Evolutionary conservation across 768 basidiomycete genomes (phyloP).

Genomic region (Gymnopilus dilepis): DNA sequence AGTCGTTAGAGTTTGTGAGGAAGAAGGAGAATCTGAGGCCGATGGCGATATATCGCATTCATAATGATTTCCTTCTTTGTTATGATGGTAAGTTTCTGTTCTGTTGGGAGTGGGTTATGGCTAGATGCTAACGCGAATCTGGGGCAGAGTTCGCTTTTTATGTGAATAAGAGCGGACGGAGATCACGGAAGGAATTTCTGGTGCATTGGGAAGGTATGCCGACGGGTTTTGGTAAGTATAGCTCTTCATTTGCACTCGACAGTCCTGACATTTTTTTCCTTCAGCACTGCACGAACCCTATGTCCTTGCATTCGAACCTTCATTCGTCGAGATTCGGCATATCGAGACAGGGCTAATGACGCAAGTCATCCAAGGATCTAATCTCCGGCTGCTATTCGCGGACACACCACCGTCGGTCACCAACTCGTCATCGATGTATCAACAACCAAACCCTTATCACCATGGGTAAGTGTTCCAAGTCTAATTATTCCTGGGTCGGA

Average conservation of each 20-base stretch:
- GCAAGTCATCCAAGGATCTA: conserved; percentile 94
- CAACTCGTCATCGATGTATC: conserved; percentile 53
- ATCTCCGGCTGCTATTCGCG: conserved; percentile 88
- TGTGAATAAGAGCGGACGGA: conserved; percentile 94
- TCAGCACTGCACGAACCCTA: conserved; percentile 92
- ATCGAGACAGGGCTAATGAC: conserved; percentile 91
- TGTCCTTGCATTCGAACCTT: conserved; percentile 94
- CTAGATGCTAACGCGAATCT: conserved; percentile 16
- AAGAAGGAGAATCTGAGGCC: conserved; percentile 88
- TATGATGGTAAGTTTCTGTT: conserved; percentile 80
- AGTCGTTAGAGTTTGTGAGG: conserved; percentile 90
- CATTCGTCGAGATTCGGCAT: conserved; percentile 95
- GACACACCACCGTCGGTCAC: conserved; percentile 89
- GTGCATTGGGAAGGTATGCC: conserved; percentile 97
- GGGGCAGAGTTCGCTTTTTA: conserved; percentile 98
- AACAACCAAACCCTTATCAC: conserved; percentile 38
- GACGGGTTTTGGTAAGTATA: conserved; percentile 85
- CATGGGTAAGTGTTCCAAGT: conserved; percentile 26
- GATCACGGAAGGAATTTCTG: conserved; percentile 91
- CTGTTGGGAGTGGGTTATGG: conserved; percentile 1
- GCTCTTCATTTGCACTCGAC: background rate
- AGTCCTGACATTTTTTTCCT: background rate
- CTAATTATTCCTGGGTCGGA: background rate
- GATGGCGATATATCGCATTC: conserved; percentile 96
- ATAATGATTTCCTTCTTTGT: conserved; percentile 95